Conservation (phyloP, 805 yeast species). For the Starmerella potacharoeniae region DNA sequence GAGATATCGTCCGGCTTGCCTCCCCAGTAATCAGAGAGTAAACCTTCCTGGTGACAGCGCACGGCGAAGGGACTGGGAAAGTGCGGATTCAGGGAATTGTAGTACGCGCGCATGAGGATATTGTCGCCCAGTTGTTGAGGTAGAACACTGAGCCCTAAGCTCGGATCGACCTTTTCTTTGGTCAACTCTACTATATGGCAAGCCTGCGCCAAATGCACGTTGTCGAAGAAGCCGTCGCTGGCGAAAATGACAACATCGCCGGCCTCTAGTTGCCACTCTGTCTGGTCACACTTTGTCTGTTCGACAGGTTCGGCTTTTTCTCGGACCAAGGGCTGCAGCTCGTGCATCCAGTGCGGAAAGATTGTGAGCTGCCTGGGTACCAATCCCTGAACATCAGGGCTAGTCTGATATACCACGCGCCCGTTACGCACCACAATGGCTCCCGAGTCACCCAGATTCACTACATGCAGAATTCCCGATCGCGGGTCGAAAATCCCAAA, state of each 20-base stretch:
- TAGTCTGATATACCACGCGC: slow-evolving; percentile 34
- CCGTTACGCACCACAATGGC: slow-evolving; percentile 69
- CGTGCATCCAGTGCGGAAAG: slow-evolving; percentile 46
- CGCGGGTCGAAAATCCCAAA: slow-evolving; percentile 51
- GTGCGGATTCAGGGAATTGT: slow-evolving; percentile 57
- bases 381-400: slow-evolving; percentile 21
- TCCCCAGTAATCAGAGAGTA: slow-evolving; percentile 34
- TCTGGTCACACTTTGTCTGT: slow-evolving; percentile 22
- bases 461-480: slow-evolving; percentile 44
- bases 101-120: slow-evolving; percentile 57
- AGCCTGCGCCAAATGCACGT: slow-evolving; percentile 43
- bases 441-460: slow-evolving; percentile 93
- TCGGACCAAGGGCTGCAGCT: slow-evolving; percentile 34
- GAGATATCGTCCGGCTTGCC: slow-evolving; percentile 97
- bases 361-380: slow-evolving; percentile 87
- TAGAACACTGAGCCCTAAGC: background rate
- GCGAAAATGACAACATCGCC: slow-evolving; percentile 76
- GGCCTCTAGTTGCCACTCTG: slow-evolving; percentile 50
- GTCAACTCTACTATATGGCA: slow-evolving; percentile 14
- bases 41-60: slow-evolving; percentile 43
- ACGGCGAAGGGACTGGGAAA: slow-evolving; percentile 78
- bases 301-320: slow-evolving; percentile 43
- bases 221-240: slow-evolving; percentile 90
- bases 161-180: background rate
- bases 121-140: slow-evolving; percentile 39